Evolutionary conservation across 495 filamentous ascomycete species (phyloP), one percentile per base, ranked within the genome.

Genomic region (Neurospora sp.): DNA sequence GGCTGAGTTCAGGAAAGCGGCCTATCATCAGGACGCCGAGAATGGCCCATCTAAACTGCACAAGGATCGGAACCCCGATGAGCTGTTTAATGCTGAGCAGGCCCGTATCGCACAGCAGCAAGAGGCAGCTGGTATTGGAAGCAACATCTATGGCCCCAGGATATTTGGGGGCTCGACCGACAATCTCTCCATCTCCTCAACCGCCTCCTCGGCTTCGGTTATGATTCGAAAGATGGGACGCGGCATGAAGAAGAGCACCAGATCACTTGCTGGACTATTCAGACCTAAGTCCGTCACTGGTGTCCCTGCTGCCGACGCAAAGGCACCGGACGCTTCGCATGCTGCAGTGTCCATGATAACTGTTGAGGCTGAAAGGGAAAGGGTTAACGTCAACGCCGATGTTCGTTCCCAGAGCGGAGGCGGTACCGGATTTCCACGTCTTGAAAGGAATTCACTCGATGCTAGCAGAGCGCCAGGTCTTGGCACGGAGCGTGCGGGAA

Each of bases 181-280:
- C 83, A 97, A 98, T 74, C 81, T 99, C 18, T 98, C 96, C 3
- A 94, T 99, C 71, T 98, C 95, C 5, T 98, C 96, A 14, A 98
- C 96, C 20, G 96, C 96, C 39, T 98, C 96, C 8, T 99, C 96
- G 27, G 96, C 96, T 35, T 98, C 96, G 42, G 91, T 99, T 75
- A 99, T 99, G 96, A 94, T 99, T 78, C 90, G 96, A 39, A 99
- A 99, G 85, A 98, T 99, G 96, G 96, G 96, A 76, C 92, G 93
- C 73, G 94, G 96, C 27, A 91, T 98, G 91, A 99, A 97, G 88
- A 94, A 93, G 81, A 90, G 92, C 20, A 91, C 90, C 31, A 86
- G 94, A 40, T 98, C 94, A 10, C 87, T 99, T 66, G 96, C 97
- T 76, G 96, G 96, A 38, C 85, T 99, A 11, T 99, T 99, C 83